Evolutionary conservation across 306 rosid species (phyloP), one percentile per base, ranked within the genome.

Genomic region (Lathyrus oleraceus): DNA sequence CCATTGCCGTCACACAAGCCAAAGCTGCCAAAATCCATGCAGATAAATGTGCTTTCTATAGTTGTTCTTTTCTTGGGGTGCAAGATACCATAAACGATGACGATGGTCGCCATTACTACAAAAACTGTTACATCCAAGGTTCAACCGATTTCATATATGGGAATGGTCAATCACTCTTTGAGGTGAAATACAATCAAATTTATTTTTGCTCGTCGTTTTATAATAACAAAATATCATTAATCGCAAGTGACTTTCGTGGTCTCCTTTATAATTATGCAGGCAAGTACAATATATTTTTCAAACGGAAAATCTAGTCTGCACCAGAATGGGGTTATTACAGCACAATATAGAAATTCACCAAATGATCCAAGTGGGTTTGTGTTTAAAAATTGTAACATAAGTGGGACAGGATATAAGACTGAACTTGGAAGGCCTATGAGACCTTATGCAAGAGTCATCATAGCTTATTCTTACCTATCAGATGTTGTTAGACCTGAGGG

Each of bases 41-140:
- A 10, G 85, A 86, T 43, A 86, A 79, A 74, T 53, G 69, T 45
- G 77, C 25, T 15, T 81, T 84, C 5, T 15, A 44, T 20, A 14
- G 56, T 2, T 81, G 88, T 54, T 20, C 27, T 0, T 81, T 86
- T 54, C 0, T 76, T 6, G 88, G 88, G 1, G 73, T 86, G 19
- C 91, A 86, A 77, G 91, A 84, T 14, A 86, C 88, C 10, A 27
- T 86, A 20, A 59, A 21, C 40, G 91, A 84, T 72, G 38, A 16
- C 0, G 2, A 0, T 13, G 91, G 91, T 5, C 83, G 83, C 13
- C 88, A 87, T 81, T 84, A 71, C 42, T 86, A 67, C 14, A 11
- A 53, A 0, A 23, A 77, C 15, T 79, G 85, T 61, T 81, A 81
- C 69, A 79, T 86, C 19, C 80, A 86, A 81, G 91, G 88, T 64